These are phyloP conservation scores for Lanmaoa pseudosensibilis DNA, from an alignment of 768 basidiomycete species.

Conservation along the genomic window DNA sequence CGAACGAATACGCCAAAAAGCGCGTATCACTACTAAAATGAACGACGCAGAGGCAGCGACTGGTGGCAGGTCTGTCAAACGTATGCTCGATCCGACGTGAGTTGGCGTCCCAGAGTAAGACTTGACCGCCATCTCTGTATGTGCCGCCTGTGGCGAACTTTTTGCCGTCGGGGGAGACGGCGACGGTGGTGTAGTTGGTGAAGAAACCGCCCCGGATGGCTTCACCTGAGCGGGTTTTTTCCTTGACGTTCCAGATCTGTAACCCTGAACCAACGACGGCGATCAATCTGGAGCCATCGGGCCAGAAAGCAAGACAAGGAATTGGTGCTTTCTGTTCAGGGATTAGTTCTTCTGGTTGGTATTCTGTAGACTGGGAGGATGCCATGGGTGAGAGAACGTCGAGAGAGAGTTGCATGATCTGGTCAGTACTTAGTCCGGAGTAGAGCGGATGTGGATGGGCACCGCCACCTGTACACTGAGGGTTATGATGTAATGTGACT, in stretches of 20 bases:
- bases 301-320: conserved; percentile 25
- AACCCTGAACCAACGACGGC: conserved; percentile 27
- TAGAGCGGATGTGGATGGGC: conserved; percentile 1
- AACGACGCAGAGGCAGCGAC: conserved; percentile 24
- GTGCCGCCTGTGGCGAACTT: conserved; percentile 27
- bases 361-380: conserved; percentile 1
- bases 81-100: conserved; percentile 25
- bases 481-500: no score
- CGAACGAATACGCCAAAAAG: conserved; percentile 21
- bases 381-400: conserved; percentile 15
- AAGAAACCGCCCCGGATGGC: conserved; percentile 24
- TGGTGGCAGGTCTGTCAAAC: conserved; percentile 23
- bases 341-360: conserved; percentile 16
- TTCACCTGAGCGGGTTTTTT: conserved; percentile 23
- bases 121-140: conserved; percentile 25
- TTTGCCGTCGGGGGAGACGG: conserved; percentile 24
- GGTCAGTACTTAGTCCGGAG: background rate
- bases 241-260: conserved; percentile 26
- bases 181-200: conserved; percentile 28
- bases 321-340: conserved; percentile 19
- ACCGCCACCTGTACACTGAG: conserved; percentile 14
- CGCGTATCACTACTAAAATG: conserved; percentile 24
- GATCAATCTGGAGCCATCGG: conserved; percentile 26
- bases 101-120: conserved; percentile 23
- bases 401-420: conserved; percentile 8